Evolutionary conservation across 352 stramenopile species (phyloP).

Genomic region (Pythium guiyangense): DNA sequence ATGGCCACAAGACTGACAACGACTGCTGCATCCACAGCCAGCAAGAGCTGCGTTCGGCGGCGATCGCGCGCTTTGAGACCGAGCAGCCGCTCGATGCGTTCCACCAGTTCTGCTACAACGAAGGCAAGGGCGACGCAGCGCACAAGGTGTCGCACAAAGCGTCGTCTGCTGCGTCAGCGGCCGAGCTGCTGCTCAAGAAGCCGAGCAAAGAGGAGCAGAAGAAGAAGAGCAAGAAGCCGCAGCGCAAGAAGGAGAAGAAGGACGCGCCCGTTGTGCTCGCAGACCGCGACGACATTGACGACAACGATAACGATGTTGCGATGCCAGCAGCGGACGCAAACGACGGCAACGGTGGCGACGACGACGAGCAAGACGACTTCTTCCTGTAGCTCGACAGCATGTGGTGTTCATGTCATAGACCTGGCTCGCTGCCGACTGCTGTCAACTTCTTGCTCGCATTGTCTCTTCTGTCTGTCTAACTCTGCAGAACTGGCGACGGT

Average conservation of each 20-base stretch:
- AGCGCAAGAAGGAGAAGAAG: conserved; percentile 38
- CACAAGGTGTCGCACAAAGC: conserved; percentile 2
- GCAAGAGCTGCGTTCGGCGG: conserved; percentile 34
- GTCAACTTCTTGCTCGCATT: not conserved
- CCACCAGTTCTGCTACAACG: conserved; percentile 72
- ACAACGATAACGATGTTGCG: conserved; percentile 14
- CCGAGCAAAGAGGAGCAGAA: conserved; percentile 66
- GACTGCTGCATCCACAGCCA: conserved; percentile 17
- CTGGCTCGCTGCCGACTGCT: no score
- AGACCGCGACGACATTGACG: conserved; percentile 49
- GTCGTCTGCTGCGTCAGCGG: conserved; percentile 15
- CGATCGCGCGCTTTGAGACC: conserved; percentile 44
- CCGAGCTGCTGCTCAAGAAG: conserved; percentile 58
- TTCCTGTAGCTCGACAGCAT: conserved; percentile 34
- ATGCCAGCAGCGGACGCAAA: conserved; percentile 10
- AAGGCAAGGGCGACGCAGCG: conserved; percentile 27
- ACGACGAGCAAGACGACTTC: conserved; percentile 64
- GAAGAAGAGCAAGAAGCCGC: conserved; percentile 52
- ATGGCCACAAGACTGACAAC: no score
- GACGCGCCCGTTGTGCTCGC: conserved; percentile 28
- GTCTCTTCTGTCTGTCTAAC: not conserved
- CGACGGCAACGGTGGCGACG: conserved; percentile 22
- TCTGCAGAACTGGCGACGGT: no score
- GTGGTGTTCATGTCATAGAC: not conserved
- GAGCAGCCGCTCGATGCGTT: conserved; percentile 60